Base-by-base conservation (phyloP, 257 asterid species). In the Ligustrum vulgare region DNA sequence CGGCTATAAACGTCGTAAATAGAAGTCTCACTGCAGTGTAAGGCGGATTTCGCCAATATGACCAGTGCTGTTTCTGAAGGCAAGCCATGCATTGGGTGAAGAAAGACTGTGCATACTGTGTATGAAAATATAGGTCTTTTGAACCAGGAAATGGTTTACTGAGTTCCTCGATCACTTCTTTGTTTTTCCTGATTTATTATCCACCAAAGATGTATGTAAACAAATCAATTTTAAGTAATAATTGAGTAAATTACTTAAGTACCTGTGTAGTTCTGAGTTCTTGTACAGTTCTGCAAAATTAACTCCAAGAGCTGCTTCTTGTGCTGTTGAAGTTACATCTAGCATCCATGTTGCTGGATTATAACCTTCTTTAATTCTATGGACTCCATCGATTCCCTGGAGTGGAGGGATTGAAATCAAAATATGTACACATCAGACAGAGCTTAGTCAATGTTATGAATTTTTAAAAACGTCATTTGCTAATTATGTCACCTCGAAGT, bases 291-390 rank as follows among this genome's bases (percentile, higher is more conserved):
- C 90, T 3, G 89, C 72, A 74, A 93, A 91, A 67, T 84, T 73
- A 41, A 88, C 69, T 3, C 89, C 93, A 3, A 84, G 83, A 39
- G 78, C 80, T 71, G 82, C 83, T 85, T 91, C 98, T 82, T 88
- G 91, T 23, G 86, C 74, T 43, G 82, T 13, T 8, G 96, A 82
- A 75, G 94, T 86, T 32, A 90, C 79, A 49, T 93, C 98, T 73
- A 93, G 75, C 98, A 93, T 93, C 97, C 98, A 93, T 4, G 98
- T 90, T 2, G 98, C 97, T n/a, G 97, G 98, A 74, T 93, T 93
- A 56, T 89, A 85, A 20, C 95, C 91, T 9, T 91, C 97, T 69
- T 71, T 86, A 31, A 93, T 85, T 78, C 80, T 86, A 1, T 69
- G 67, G 28, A 88, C 79, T 69, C 98, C 93, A 4, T 79, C 71